Base-by-base conservation (phyloP, 177 flowering plant genomes). In the Vitis hybrid region DNA sequence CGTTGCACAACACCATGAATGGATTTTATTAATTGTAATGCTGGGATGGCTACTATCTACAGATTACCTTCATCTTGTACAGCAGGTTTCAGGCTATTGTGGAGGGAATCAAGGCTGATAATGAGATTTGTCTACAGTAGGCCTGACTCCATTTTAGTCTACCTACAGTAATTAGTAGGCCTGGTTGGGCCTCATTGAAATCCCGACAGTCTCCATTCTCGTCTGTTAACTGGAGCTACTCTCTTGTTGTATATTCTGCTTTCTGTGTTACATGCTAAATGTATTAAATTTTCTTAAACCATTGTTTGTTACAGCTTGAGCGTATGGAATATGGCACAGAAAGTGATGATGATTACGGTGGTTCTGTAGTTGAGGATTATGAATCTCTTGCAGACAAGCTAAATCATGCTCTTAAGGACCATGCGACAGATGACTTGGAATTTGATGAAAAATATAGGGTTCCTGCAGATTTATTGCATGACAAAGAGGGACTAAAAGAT, bases 311-410 rank as follows among this genome's bases (percentile, higher is more conserved):
- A 67, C 92, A 95, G 98, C 92, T 89, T 59, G 86, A 86, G 53
- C 79, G 73, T 64, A 83, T 88, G 33, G 98, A 91, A 72, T 93
- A 93, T 81, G 94, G 82, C n/a, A 73, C 81, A 47, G 89, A 87
- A 24, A 73, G 69, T 74, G 90, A 84, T 33, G 78, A 79, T 71
- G 81, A 83, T 67, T 81, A 74, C 74, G 73, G 71, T 62, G 89
- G 77, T 69, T 57, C 68, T 49, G 31, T 70, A 19, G 79, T 18
- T 64, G 88, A 80, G 62, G 94, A 84, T 60, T 84, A 81, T 51
- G 89, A 81, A 73, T 53, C 82, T 31, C 81, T 84, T 58, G 87
- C 82, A 33, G 81, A 82, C 24, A 92, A 86, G 83, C 86, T 92
- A 38, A 86, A 78, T 63, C 33, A 78, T 74, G 86, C 79, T 54